Evolutionary conservation across 495 filamentous ascomycete genomes (phyloP), one percentile per base, ranked within the genome.

Genomic region (Neurospora sp.): DNA sequence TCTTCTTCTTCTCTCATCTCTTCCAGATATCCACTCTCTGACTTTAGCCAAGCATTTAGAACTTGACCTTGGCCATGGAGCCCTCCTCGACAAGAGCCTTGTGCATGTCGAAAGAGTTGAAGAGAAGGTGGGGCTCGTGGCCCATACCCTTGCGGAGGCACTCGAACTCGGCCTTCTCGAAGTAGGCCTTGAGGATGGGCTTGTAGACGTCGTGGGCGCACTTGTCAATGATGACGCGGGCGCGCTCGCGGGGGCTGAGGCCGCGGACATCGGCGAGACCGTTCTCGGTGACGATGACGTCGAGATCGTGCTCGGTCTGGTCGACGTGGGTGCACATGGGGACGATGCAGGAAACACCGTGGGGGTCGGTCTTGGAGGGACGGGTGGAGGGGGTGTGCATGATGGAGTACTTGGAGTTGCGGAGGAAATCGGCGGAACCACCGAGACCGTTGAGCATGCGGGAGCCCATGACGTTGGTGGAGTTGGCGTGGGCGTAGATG

Each of bases 401-500:
- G 85, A 97, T 96, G 79, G 86, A 90, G 86, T 95, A 94, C 82
- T 96, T 97, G 74, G 92, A 82, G 77, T 83, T 90, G 69, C 94
- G 89, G 71, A 97, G 85, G 89, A 97, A 97, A 80, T 97, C 94
- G 59, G 94, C 93, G 0, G 90, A 93, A 0, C 94, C 94, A 46
- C 94, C 94, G 37, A 97, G 90, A 2, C 94, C 94, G 85, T 97
- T 96, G 66, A 96, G 87, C 94, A 97, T 97, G 71, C 94, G 90
- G 76, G 88, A 91, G 76, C 94, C 94, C 90, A 96, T 94, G 38
- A 97, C 93, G 82, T 92, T 94, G 69, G 94, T 96, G 77, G 87
- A 90, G 90, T 97, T 97, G 72, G 94, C 94, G 82, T 97, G 94
- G 16, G 94, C 94, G 84, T 96, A 97, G 81, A 96, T 96, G 81